These are phyloP conservation scores for Pistacia vera DNA, from an alignment of 345 rosid species.

Conservation along the genomic window DNA sequence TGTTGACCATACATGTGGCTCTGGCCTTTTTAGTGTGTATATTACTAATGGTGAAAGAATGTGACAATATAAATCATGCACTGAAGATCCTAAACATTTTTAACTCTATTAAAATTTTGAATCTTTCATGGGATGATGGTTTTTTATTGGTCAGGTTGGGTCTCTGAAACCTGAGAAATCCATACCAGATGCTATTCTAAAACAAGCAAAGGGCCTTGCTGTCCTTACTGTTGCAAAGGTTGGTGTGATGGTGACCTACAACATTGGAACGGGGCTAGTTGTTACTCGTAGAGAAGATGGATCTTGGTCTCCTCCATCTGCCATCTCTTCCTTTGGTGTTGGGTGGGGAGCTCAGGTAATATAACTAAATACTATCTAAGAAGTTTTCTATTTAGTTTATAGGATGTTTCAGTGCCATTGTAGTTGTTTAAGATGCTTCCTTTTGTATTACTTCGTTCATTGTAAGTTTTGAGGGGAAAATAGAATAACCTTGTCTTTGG, in stretches of 20 bases:
- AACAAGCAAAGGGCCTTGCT: conserved; percentile 28
- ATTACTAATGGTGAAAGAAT: neutral
- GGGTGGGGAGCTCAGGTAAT: conserved; percentile 33
- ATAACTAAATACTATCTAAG: neutral
- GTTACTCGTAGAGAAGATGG: conserved; percentile 26
- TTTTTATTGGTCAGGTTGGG: conserved; percentile 22
- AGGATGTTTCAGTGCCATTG: neutral
- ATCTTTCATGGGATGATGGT: neutral
- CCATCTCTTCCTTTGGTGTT: conserved; percentile 28
- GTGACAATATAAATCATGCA: neutral
- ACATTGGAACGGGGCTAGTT: conserved; percentile 29
- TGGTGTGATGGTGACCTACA: conserved; percentile 32
- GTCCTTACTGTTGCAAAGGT: conserved; percentile 27
- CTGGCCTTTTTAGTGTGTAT: neutral
- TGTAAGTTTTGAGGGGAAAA: neutral
- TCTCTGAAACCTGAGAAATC: conserved; percentile 24
- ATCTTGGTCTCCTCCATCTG: conserved; percentile 31
- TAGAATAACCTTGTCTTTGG: neutral
- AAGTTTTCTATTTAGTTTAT: neutral
- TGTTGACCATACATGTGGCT: neutral
- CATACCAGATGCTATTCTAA: conserved; percentile 25
- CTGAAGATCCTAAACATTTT: neutral
- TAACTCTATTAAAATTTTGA: neutral
- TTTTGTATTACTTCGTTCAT: neutral
- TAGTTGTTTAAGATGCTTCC: neutral